Evolutionary conservation across 495 filamentous ascomycete genomes (phyloP).

Genomic region (Viridothelium virens): DNA sequence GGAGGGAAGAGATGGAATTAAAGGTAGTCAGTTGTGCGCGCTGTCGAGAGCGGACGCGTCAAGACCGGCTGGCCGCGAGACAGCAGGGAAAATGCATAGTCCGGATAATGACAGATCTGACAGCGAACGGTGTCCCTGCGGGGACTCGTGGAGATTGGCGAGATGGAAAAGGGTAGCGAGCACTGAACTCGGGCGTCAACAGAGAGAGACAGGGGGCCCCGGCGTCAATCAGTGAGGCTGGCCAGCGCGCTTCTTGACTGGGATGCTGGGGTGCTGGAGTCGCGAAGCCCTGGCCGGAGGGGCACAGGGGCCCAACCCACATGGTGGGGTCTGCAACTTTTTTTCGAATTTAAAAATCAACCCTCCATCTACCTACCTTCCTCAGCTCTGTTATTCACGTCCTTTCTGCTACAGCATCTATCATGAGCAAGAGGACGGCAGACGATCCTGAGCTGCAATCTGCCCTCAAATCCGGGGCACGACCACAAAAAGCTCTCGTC

Average conservation of each 20-base stretch:
- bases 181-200: not conserved
- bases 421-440: constrained; percentile 40
- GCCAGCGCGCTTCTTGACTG: not conserved
- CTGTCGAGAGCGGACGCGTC: not conserved
- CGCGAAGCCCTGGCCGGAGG: not conserved
- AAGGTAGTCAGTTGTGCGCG: not conserved
- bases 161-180: not conserved
- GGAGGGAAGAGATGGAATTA: not conserved
- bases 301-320: not conserved
- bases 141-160: not conserved
- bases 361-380: not conserved
- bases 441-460: constrained; percentile 28
- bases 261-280: not conserved
- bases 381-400: not conserved
- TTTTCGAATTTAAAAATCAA: not conserved
- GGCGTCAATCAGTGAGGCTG: constrained; percentile 6
- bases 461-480: constrained; percentile 38
- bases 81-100: constrained; percentile 8
- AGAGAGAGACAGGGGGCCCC: not conserved
- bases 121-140: not conserved
- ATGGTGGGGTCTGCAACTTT: not conserved
- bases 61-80: constrained; percentile 5
- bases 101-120: not conserved
- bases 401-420: not conserved
- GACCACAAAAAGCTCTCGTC: constrained; percentile 31